phyloP scores from a whole-genome alignment of 2,329 filamentous ascomycete genomes.

The Xylariaceae sp. region DNA sequence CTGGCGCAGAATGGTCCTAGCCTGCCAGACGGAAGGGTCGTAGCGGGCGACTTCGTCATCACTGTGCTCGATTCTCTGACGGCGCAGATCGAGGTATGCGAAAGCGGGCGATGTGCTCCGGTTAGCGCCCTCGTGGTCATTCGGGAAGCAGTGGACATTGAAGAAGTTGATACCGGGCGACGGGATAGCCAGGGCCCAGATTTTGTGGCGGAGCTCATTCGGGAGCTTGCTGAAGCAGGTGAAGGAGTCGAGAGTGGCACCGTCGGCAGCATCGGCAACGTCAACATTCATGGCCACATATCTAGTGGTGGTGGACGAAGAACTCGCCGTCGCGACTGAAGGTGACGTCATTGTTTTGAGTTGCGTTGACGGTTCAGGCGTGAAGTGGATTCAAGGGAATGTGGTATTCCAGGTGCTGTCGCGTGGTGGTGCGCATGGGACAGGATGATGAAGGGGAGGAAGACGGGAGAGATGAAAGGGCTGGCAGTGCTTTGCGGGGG shows the following conservation, averaged over 20 bases:
- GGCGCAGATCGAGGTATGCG: conserved; percentile 30
- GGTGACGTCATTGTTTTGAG: background rate
- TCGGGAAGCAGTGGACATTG: conserved; percentile 32
- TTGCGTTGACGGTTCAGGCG: background rate
- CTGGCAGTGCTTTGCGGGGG: no score
- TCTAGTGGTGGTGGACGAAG: background rate
- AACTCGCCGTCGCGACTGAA: background rate
- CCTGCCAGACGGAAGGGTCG: conserved; percentile 31
- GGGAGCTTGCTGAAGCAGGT: conserved; percentile 24
- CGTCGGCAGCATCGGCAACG: background rate
- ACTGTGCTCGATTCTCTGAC: conserved; percentile 25
- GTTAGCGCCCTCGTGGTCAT: conserved; percentile 28
- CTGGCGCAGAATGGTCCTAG: conserved; percentile 21
- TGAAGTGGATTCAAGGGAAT: no score
- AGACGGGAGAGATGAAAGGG: no score
- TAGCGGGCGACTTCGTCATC: conserved; percentile 27
- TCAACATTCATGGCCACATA: background rate
- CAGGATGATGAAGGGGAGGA: no score
- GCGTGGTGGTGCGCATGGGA: no score
- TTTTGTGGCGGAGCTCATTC: conserved; percentile 28
- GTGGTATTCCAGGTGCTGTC: no score
- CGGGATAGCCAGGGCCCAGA: conserved; percentile 27
- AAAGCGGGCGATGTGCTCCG: conserved; percentile 28
- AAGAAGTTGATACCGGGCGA: conserved; percentile 32
- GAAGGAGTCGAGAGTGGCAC: background rate